Conservation (phyloP, 495 filamentous ascomycete species). For the Pyronema omphalodes region DNA sequence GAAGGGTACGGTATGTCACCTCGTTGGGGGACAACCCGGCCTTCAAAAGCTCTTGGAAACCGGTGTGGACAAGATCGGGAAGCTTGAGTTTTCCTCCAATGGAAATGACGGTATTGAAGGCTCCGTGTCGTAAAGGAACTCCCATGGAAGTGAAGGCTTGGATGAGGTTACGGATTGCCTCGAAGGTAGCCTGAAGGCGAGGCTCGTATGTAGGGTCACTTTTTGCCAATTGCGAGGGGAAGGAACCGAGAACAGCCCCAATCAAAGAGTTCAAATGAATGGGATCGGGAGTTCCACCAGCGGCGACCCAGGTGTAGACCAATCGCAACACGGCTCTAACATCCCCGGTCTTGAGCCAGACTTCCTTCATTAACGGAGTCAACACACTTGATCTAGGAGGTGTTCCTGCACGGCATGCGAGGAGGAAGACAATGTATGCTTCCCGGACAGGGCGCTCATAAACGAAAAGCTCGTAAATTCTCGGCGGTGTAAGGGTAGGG, state of each 20-base stretch:
- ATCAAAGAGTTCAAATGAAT: slow-evolving; percentile 23
- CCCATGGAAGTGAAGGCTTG: slow-evolving; percentile 14
- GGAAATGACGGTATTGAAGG: slow-evolving; percentile 28
- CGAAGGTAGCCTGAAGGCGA: slow-evolving; percentile 6
- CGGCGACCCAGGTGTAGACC: slow-evolving; percentile 25
- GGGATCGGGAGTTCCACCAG: slow-evolving; percentile 23
- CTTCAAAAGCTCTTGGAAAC: slow-evolving; percentile 18
- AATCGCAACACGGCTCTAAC: slow-evolving; percentile 23
- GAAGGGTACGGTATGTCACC: slow-evolving; percentile 24
- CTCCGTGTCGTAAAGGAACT: slow-evolving; percentile 12
- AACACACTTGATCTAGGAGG: slow-evolving; percentile 17
- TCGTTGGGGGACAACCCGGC: slow-evolving; percentile 19
- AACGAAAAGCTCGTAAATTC: slow-evolving; percentile 30
- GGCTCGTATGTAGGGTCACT: slow-evolving; percentile 4
- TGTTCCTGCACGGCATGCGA: slow-evolving; percentile 30
- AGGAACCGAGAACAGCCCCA: slow-evolving; percentile 12
- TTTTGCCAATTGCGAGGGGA: slow-evolving; percentile 3
- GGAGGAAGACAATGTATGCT: slow-evolving; percentile 29
- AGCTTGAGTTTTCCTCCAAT: slow-evolving; percentile 22
- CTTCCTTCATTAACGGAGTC: slow-evolving; percentile 16
- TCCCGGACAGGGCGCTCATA: slow-evolving; percentile 29
- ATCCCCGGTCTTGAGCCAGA: slow-evolving; percentile 13
- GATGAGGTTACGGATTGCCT: slow-evolving; percentile 15
- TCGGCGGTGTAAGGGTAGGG: slow-evolving; percentile 25
- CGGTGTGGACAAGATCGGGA: slow-evolving; percentile 21